phyloP scores from a whole-genome alignment of 1,139 yeast genomes.

The Candida sp. region DNA sequence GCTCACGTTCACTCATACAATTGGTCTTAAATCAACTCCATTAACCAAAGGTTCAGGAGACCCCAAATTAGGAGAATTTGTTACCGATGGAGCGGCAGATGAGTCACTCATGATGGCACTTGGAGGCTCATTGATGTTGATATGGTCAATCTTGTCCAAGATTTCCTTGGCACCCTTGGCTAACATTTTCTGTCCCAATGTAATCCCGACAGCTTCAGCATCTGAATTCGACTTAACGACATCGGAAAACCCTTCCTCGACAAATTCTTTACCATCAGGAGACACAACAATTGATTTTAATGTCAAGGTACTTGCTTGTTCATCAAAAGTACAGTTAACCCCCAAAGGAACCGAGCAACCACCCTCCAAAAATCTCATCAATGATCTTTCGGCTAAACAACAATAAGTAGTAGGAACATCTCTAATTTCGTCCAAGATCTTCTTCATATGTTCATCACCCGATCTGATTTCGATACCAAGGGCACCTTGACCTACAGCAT shows the following conservation, averaged over 20 bases:
- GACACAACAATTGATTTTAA: conserved; percentile 78
- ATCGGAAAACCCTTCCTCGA: conserved; percentile 49
- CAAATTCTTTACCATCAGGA: conserved; percentile 74
- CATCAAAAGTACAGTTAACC: conserved; percentile 61
- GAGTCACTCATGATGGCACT: background rate
- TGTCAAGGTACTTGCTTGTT: conserved; percentile 34
- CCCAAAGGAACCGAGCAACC: conserved; percentile 99
- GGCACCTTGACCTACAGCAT: conserved; percentile 99
- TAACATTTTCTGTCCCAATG: conserved; percentile 65
- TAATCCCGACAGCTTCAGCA: conserved; percentile 68
- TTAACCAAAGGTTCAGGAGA: background rate
- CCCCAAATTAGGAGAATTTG: background rate
- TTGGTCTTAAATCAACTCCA: background rate
- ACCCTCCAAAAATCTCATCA: conserved; percentile 89
- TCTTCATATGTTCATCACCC: conserved; percentile 55
- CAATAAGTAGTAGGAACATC: conserved; percentile 67
- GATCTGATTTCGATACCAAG: conserved; percentile 85
- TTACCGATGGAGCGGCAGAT: background rate
- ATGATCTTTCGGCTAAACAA: conserved; percentile 87
- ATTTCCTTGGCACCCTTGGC: conserved; percentile 80
- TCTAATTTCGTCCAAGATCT: conserved; percentile 61
- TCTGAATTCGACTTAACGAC: conserved; percentile 46
- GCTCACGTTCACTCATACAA: background rate
- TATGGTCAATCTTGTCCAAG: conserved; percentile 76
- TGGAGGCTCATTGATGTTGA: conserved; percentile 48